phyloP scores from a whole-genome alignment of 1,284 basidiomycete species.

The Cryptococcus sp. region DNA sequence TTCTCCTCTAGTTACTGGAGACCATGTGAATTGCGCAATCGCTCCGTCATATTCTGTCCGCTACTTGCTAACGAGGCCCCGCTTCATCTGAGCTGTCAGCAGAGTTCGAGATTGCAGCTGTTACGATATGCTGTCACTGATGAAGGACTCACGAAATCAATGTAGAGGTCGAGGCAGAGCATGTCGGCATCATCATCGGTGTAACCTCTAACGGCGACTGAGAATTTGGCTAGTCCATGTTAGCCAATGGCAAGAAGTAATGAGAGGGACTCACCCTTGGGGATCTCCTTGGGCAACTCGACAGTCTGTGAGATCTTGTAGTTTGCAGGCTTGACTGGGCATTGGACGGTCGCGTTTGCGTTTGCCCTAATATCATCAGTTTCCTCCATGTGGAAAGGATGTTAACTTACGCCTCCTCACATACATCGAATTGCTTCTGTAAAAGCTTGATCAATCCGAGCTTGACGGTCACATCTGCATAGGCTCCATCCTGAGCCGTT shows the following conservation, averaged over 20 bases:
- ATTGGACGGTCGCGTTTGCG: slow-evolving; percentile 41
- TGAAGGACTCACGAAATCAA: slow-evolving; percentile 53
- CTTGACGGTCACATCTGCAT: slow-evolving; percentile 80
- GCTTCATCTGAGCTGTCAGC: too few relatives aligned
- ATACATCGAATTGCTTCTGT: slow-evolving; percentile 75
- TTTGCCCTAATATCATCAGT: slow-evolving; percentile 17
- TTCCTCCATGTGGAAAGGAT: neutral
- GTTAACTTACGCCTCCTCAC: slow-evolving; percentile 79
- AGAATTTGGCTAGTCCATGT: slow-evolving; percentile 71
- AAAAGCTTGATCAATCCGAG: slow-evolving; percentile 81
- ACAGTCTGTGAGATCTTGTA: slow-evolving; percentile 75
- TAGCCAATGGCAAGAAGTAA: neutral
- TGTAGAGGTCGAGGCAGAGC: slow-evolving; percentile 71
- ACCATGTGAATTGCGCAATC: too few relatives aligned
- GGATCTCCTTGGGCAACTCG: slow-evolving; percentile 80
- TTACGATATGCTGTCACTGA: neutral
- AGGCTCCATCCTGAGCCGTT: slow-evolving; percentile 71
- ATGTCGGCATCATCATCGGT: slow-evolving; percentile 73
- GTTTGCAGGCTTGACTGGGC: slow-evolving; percentile 59
- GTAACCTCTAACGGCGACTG: slow-evolving; percentile 65
- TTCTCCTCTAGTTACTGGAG: too few relatives aligned
- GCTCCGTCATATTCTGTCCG: too few relatives aligned
- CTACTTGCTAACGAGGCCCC: too few relatives aligned
- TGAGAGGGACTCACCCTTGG: slow-evolving; percentile 66
- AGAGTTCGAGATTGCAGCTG: too few relatives aligned